Percentiles rank a stretch among this genome's conserved stretches.
Evolutionary conservation across 371 early-diverging fungal genomes (phyloP).

Genomic region (Batrachochytrium dendrobatidis): DNA sequence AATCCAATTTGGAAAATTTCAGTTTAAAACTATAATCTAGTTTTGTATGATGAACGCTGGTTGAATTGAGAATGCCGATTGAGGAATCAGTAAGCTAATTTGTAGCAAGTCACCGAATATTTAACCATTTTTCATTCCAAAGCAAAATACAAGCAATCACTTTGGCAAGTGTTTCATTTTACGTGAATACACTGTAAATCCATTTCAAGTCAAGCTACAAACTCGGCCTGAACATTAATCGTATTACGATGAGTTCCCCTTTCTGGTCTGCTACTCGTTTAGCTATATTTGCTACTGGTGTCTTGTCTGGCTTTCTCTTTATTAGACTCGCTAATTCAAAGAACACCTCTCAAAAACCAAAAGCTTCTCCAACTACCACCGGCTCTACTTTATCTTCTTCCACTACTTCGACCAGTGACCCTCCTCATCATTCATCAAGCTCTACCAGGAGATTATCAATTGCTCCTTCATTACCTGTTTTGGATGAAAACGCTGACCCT

Average conservation of each 20-base stretch:
- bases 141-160: not conserved
- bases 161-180: no score
- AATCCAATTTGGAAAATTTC: no score
- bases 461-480: not conserved
- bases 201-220: no score
- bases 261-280: not conserved
- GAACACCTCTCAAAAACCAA: not conserved
- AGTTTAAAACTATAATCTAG: no score
- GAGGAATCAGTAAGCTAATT: no score
- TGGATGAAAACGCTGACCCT: no score
- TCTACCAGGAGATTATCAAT: not conserved
- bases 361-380: not conserved
- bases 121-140: not conserved
- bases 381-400: no score
- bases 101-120: not conserved
- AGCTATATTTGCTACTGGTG: not conserved
- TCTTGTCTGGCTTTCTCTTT: slow-evolving; percentile 1
- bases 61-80: no score
- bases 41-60: no score
- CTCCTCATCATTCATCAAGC: not conserved
- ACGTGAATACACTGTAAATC: no score
- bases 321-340: not conserved
- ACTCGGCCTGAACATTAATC: not conserved
- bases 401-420: no score
- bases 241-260: not conserved